Evolutionary conservation across 2,329 filamentous ascomycete genomes (phyloP), one percentile per base, ranked within the genome.

Genomic region (Colletotrichum sp.): DNA sequence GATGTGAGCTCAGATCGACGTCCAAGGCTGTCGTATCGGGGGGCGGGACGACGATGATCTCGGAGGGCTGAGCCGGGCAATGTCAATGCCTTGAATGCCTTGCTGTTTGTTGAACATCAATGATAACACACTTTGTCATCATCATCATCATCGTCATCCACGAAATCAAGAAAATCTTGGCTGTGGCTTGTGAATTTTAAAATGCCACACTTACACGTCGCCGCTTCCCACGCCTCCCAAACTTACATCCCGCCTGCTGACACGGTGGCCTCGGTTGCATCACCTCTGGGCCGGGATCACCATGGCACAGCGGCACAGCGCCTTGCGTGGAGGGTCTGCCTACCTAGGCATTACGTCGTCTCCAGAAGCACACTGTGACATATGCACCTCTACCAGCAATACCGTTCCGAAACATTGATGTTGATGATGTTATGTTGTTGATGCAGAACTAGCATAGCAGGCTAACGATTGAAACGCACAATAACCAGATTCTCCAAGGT

Each of bases 231-330:
- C 26, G 38, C 58, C 38, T 48, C 63, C 63, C 32, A 36, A 21
- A 57, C 63, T 30, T 52, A 30, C 28, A 16, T 32, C 13, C 26
- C n/a, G 28, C 48, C 64, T 67, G 68, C 68, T 65, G 70, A 76
- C 74, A 74, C 74, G 70, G 74, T 76, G 74, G 74, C 74, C 74
- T 76, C 43, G 73, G 32, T 66, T 48, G 48, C 65, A 65, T 61
- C 70, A 69, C 64, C 12, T 18, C 32, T 55, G 34, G 48, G 28
- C 43, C n/a, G 34, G 70, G 64, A 65, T 64, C 38, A 61, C 57
- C 70, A 52, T 65, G 64, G 24, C 48, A 58, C 16, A 10, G 30
- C 24, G 30, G 38, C 26, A 48, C 58, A 24, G 28, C n/a, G 38
- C 30, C 32, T 61, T 21, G 66, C 58, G 38, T 52, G 69, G 43